Evolutionary conservation across 305 asterid genomes (phyloP).

Genomic region (Solanum hybrid): DNA sequence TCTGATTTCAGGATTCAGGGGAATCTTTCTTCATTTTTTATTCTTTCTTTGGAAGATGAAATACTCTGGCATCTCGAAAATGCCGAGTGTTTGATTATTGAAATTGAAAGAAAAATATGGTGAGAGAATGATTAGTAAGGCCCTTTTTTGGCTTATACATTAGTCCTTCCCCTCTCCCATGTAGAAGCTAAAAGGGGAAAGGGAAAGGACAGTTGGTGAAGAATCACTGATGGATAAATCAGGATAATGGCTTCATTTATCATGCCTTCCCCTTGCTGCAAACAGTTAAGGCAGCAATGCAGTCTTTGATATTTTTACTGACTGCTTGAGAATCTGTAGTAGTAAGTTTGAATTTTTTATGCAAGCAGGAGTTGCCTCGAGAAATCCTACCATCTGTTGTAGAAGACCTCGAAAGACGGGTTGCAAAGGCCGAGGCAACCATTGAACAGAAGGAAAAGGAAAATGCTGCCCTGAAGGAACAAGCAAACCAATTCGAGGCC

Average conservation of each 20-base stretch:
- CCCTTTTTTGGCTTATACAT: background rate
- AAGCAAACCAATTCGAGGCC: conserved; percentile 50
- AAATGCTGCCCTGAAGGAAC: conserved; percentile 60
- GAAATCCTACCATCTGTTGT: conserved; percentile 42
- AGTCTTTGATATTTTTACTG: background rate
- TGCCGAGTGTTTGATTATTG: background rate
- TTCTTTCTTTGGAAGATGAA: conserved; percentile 4
- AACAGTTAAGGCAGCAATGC: background rate
- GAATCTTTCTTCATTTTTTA: background rate
- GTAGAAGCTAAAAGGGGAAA: background rate
- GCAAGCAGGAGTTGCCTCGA: conserved; percentile 46
- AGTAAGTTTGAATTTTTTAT: conserved; percentile 11
- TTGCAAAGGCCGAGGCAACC: conserved; percentile 39
- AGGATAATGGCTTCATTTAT: background rate
- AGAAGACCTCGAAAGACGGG: conserved; percentile 67
- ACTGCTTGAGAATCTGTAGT: conserved; percentile 5
- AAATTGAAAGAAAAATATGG: background rate
- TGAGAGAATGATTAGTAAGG: background rate
- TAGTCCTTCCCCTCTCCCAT: background rate
- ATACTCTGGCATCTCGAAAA: background rate
- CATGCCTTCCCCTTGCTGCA: background rate
- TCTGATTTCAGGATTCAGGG: background rate
- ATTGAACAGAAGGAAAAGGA: conserved; percentile 66
- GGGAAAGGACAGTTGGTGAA: background rate
- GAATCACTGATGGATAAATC: background rate